Evolutionary conservation across 148 eudicot genomes (phyloP).

Genomic region (Rhododendron molle): DNA sequence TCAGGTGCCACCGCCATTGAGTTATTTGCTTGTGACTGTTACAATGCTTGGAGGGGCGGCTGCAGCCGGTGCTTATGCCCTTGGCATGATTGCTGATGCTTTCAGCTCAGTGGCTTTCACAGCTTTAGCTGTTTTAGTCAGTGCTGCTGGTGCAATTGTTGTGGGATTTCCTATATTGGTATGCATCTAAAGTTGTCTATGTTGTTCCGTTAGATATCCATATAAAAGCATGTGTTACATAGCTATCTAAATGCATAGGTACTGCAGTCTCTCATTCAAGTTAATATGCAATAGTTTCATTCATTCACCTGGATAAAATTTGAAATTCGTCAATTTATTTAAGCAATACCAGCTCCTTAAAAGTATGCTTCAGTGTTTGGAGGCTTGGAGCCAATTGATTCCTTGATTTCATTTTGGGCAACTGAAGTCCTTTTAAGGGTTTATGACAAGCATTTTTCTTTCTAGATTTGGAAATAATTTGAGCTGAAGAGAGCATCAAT

Average conservation of each 20-base stretch:
- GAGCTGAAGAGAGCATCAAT: neutral
- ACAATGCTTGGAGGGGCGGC: conserved; percentile 95
- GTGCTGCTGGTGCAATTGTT: conserved; percentile 84
- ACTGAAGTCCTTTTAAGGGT: neutral
- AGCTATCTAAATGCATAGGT: neutral
- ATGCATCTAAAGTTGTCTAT: conserved; percentile 21
- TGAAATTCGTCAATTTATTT: neutral
- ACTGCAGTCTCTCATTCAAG: neutral
- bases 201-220: neutral
- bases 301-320: neutral
- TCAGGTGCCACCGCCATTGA: conserved; percentile 84
- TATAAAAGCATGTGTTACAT: neutral
- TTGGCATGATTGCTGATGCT: conserved; percentile 80
- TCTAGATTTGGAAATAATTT: neutral
- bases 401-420: neutral
- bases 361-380: neutral
- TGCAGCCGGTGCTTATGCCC: conserved; percentile 67
- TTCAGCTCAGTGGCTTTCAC: conserved; percentile 58
- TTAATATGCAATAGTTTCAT: neutral
- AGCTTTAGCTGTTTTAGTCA: conserved; percentile 63
- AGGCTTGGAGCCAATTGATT: neutral
- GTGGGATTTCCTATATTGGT: conserved; percentile 90
- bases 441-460: neutral
- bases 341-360: neutral
- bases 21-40: conserved; percentile 67